Base-by-base conservation (phyloP, 176 grass and related monocot genomes). In the Cenchrus americanus region DNA sequence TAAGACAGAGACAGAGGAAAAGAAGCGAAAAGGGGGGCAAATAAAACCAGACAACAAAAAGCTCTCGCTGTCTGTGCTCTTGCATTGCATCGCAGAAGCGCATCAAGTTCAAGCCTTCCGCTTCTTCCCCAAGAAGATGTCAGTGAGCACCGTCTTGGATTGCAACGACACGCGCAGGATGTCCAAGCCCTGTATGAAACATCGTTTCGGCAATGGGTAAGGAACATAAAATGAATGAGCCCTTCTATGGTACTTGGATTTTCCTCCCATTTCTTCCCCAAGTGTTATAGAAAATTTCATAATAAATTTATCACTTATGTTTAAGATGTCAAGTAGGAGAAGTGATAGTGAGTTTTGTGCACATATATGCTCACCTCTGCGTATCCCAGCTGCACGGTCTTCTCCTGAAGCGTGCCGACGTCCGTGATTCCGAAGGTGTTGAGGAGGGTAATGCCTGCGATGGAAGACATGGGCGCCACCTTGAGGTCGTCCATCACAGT, bases 401-500 rank as follows among this genome's bases (percentile, higher is more conserved):
- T 85, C 69, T 82, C 85, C 47, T 76, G 13, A 6, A 91, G 82
- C 34, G 14, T 18, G 48, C 32, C 44, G 8, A 85, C 8, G 66
- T 91, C 71, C 2, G 81, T 77, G n/a, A 80, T 44, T 18, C 86
- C 44, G 24, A 71, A 73, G 41, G 34, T 51, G 18, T 78, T 76
- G 18, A 91, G 55, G 0, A 85, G 0, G 3, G 70, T 64, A 43
- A 88, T 71, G 30, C 47, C 69, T 1, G 85, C 85, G 34, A 82
- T 85, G 60, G 67, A 40, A 0, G 85, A 82, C 86, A 85, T 82
- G 51, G 87, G 86, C 51, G 21, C 69, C 3, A 92, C 41, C 3
- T 54, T 64, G 12, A 92, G 80, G 75, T 89, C 83, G 52, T 92
- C 90, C 84, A 83, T 81, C 8, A 89, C 62, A 0, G 59, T 82